Base-by-base conservation (phyloP, 495 filamentous ascomycete species). In the Talaromyces liani region DNA sequence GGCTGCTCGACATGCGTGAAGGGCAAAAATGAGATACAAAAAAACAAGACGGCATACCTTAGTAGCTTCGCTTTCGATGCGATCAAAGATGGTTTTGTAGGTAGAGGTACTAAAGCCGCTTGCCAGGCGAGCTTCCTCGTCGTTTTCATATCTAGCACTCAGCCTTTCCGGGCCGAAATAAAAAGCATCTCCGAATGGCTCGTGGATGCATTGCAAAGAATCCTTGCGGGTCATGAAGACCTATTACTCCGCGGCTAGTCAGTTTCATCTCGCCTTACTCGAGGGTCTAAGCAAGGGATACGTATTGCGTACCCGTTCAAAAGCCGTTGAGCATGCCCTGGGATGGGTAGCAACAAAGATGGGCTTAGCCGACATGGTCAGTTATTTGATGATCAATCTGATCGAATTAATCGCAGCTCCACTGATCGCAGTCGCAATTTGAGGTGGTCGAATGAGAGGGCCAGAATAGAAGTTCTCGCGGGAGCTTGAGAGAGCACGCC, bases 131-230 rank as follows among this genome's bases (percentile, higher is more conserved):
- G 77, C 84, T 64, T 85, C 75, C 70, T 88, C 85, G 69, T 97
- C 90, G 29, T 88, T 70, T 61, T 85, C 87, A 66, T 88, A 98
- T 67, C 93, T 80, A 45, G 81, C 74, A 67, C 87, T 87, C 62
- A 97, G 81, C 51, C 92, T 80, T 75, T 98, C 94, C 0, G 92
- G 91, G 25, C 93, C 93, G 69, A 87, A 97, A 76, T 98, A 97
- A 75, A 91, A 98, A 63, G 92, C 90, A 72, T 98, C 94, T 16
- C 94, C 94, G 68, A 97, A 97, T 1, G 94, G 94, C 73, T 98
- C 94, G 72, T 98, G 94, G 66, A 93, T 75, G 72, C 91, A 96
- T 65, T 85, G 78, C 31, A 98, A 82, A 25, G 80, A 88, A 65
- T 93, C 88, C 27, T 80, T 79, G 64, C 89, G 87, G 65, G 93